Conservation (phyloP, 2,329 filamentous ascomycete genomes). For the Microdochium paspali region DNA sequence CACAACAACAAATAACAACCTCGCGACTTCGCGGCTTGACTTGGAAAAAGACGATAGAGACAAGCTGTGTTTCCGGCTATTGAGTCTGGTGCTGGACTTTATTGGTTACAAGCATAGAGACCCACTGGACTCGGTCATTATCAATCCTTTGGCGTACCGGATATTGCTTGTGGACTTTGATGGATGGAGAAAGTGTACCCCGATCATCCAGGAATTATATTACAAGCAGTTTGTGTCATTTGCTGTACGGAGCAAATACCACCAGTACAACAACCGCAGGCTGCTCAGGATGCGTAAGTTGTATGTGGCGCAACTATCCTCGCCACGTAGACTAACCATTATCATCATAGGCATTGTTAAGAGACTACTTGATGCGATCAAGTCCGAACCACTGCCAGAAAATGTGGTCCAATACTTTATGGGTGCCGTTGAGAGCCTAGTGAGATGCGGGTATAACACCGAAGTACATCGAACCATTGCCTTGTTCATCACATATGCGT, state of each 20-base stretch:
- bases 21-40: constrained; percentile 18
- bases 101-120: constrained; percentile 78
- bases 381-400: constrained; percentile 67
- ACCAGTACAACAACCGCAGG: constrained; percentile 83
- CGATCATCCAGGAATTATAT: constrained; percentile 75
- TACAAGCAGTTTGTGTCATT: constrained; percentile 89
- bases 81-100: constrained; percentile 73
- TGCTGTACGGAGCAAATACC: constrained; percentile 80
- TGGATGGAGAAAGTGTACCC: constrained; percentile 75
- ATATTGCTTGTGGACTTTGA: constrained; percentile 88
- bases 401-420: constrained; percentile 71
- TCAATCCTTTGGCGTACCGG: constrained; percentile 90
- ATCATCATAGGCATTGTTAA: constrained; percentile 67
- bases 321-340: constrained; percentile 7
- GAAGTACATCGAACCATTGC: constrained; percentile 82
- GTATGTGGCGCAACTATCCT: not conserved
- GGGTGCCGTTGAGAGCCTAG: constrained; percentile 66
- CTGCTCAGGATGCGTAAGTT: constrained; percentile 79
- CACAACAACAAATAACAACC: constrained; percentile 18
- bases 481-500: constrained; percentile 85
- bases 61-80: constrained; percentile 49
- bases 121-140: constrained; percentile 82
- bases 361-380: constrained; percentile 79
- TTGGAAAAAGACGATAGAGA: constrained; percentile 45
- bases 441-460: constrained; percentile 71